Evolutionary conservation across 169 alveolate species (phyloP), one percentile per base, ranked within the genome.

Genomic region (Babesia bigemina): DNA sequence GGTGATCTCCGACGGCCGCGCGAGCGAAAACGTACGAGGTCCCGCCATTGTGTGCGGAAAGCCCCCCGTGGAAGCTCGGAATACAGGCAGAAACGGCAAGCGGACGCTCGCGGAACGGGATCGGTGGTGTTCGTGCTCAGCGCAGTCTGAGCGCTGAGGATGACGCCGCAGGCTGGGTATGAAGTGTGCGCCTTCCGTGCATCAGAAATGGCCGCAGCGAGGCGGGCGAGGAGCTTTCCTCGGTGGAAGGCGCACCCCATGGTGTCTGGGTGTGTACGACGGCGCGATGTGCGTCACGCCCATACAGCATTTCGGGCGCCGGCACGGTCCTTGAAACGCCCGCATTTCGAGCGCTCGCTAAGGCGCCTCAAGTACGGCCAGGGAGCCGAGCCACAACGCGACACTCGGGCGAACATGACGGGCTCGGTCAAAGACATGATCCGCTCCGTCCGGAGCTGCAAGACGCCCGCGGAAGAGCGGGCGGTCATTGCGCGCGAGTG

Each of bases 391-490:
- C 49, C 26, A 16, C 2, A 26, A 26, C 42, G 21, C 7, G 2
- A 24, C 47, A 24, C 59, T 4, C 72, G 14, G 61, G 42, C 70
- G 63, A 14, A 26, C 39, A 81, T 81, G 88, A 65, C 77, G 56
- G 88, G 88, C 52, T 72, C 84, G 39, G 85, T 92, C 66, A 95
- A 97, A 91, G 99, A 97, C 72, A 88, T 98, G 85, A 97, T 98
- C 61, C 97, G 99, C 82, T 92, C 92, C 81, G 95, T 98, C 60
- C 93, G 99, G 75, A 95, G 97, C 53, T 97, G 99, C 91, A 97
- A 97, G 91, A 97, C 99, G 4, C 97, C 99, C 19, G 99, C 99
- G 13, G 99, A 98, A 79, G 99, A 98, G 76, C 85, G 99, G 70
- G 97, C 99, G 26, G 96, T 98, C 45, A 94, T 98, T 14, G 95